Evolutionary conservation across 257 asterid species (phyloP).

Genomic region (Nemophila menziesii): DNA sequence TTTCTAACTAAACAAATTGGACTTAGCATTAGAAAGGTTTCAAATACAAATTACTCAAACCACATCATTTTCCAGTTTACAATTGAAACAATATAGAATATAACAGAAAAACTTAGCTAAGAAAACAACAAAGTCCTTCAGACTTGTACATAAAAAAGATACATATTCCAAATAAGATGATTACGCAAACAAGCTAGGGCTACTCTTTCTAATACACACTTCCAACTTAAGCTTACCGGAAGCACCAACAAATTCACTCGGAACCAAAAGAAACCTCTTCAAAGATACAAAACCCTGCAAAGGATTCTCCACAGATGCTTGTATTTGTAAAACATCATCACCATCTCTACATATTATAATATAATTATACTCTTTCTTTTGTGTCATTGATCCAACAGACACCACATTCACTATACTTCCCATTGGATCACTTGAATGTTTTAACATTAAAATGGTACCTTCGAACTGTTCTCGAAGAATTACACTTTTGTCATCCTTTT

Average conservation of each 20-base stretch:
- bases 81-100: no score
- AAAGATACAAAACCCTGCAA: slow-evolving; percentile 25
- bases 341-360: slow-evolving; percentile 25
- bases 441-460: slow-evolving; percentile 29
- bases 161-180: background rate
- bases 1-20: no score
- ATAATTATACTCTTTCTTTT: slow-evolving; percentile 18
- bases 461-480: slow-evolving; percentile 32
- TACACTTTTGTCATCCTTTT: slow-evolving; percentile 12
- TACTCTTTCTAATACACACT: slow-evolving; percentile 16
- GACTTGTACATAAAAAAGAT: background rate
- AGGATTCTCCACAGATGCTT: slow-evolving; percentile 22
- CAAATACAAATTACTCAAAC: no score
- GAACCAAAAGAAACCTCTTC: slow-evolving; percentile 35
- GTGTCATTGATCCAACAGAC: slow-evolving; percentile 29
- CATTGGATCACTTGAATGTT: slow-evolving; percentile 18
- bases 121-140: slow-evolving; percentile 1
- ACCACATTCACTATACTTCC: slow-evolving; percentile 33
- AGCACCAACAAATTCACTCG: slow-evolving; percentile 14
- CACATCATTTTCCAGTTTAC: no score
- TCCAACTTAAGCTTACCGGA: slow-evolving; percentile 24
- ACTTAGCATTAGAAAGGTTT: no score
- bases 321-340: slow-evolving; percentile 26
- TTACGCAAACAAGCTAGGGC: background rate
- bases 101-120: background rate